Percentiles rank a stretch among this genome's conserved stretches.
These are phyloP conservation scores for Hibiscus syriacus DNA, from an alignment of 345 rosid genomes.

Conservation along the genomic window DNA sequence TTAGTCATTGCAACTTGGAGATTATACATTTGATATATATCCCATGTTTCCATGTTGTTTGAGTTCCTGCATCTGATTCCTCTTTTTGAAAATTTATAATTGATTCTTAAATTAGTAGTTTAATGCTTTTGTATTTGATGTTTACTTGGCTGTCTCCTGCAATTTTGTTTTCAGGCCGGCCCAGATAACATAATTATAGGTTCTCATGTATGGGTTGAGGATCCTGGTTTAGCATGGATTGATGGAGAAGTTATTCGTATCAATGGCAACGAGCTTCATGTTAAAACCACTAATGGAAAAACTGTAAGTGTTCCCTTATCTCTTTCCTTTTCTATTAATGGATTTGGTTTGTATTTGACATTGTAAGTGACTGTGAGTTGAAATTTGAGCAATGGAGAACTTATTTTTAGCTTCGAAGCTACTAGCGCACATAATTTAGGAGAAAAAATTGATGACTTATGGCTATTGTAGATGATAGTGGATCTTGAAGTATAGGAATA, in stretches of 20 bases:
- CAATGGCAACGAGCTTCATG: conserved; percentile 69
- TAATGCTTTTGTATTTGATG: background rate
- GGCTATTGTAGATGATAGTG: background rate
- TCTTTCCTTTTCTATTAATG: background rate
- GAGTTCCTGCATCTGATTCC: background rate
- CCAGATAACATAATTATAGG: conserved; percentile 86
- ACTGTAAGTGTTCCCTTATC: conserved; percentile 39
- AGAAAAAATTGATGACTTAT: background rate
- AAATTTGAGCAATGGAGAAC: background rate
- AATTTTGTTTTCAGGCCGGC: conserved; percentile 49
- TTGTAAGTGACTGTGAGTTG: background rate
- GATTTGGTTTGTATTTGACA: background rate
- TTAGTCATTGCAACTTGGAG: background rate
- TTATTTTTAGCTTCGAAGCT: background rate
- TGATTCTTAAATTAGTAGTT: background rate
- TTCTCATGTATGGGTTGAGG: conserved; percentile 97
- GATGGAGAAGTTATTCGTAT: conserved; percentile 86
- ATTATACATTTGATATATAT: background rate
- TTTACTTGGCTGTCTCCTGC: conserved; percentile 2
- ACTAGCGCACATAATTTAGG: background rate
- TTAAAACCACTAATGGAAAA: conserved; percentile 56
- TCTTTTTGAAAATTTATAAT: background rate
- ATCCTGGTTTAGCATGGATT: conserved; percentile 73
- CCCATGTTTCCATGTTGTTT: background rate
- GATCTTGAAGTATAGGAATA: background rate